phyloP scores from a whole-genome alignment of 495 filamentous ascomycete species.

The Penicillium macrosclerotiorum region DNA sequence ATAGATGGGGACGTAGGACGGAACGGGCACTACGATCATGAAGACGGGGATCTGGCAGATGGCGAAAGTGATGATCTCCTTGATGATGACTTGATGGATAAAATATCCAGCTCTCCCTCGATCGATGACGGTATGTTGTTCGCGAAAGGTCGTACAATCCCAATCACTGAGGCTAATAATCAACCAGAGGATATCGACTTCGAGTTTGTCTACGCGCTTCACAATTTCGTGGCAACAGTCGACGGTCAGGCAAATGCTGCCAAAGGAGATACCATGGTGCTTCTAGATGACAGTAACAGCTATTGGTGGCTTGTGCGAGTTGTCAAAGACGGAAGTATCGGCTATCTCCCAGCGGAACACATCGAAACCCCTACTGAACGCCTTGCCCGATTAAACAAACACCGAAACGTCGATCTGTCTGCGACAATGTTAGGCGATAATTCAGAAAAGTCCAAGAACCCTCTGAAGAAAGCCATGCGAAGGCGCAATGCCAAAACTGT shows the following conservation, averaged over 20 bases:
- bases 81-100: constrained; percentile 93
- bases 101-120: constrained; percentile 95
- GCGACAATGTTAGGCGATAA: constrained; percentile 93
- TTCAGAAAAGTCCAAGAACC: constrained; percentile 82
- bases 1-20: constrained; percentile 38
- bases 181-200: constrained; percentile 98
- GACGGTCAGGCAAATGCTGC: constrained; percentile 98
- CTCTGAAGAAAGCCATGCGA: constrained; percentile 85
- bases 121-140: constrained; percentile 93
- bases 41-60: constrained; percentile 67
- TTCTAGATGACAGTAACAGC: constrained; percentile 98
- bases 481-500: constrained; percentile 87
- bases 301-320: constrained; percentile 99
- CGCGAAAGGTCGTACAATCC: constrained; percentile 3
- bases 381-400: constrained; percentile 91
- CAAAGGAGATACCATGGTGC: constrained; percentile 99
- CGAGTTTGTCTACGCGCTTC: constrained; percentile 97
- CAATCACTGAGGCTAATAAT: constrained; percentile 61
- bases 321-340: constrained; percentile 95
- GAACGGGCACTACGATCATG: constrained; percentile 46
- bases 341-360: constrained; percentile 95
- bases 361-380: constrained; percentile 98
- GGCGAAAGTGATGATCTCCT: constrained; percentile 71
- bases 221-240: constrained; percentile 96
- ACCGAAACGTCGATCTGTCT: constrained; percentile 95